phyloP scores from a whole-genome alignment of 306 rosid genomes.

The Cucumis sativus region DNA sequence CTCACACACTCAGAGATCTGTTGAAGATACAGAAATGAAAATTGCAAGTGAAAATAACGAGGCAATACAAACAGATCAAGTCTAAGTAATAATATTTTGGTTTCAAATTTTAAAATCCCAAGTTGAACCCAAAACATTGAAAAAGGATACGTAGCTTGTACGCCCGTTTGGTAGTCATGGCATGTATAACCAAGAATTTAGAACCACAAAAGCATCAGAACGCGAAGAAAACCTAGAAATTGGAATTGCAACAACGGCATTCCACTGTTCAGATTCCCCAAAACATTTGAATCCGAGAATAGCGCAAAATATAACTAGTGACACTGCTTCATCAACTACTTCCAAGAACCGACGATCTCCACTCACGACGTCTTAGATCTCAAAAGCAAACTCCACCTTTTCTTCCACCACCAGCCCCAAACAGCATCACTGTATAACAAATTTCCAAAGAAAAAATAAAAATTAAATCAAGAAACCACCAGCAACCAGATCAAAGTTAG shows the following conservation, averaged over 20 bases:
- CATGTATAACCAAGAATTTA: constrained; percentile 2
- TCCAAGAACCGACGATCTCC: not conserved
- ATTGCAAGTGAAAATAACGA: not conserved
- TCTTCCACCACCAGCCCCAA: not conserved
- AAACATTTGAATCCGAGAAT: constrained; percentile 5
- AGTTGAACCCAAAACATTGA: constrained; percentile 1
- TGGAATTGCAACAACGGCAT: constrained; percentile 17
- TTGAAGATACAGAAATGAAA: not conserved
- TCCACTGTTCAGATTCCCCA: constrained; percentile 17
- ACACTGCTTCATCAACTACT: not conserved
- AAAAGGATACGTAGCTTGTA: constrained; percentile 97
- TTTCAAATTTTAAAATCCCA: not conserved
- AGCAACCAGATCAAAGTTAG: not conserved
- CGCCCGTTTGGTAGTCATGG: constrained; percentile 97
- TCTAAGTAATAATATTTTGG: not conserved
- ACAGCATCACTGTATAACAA: not conserved
- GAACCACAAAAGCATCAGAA: constrained; percentile 32
- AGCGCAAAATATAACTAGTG: not conserved
- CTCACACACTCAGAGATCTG: not conserved
- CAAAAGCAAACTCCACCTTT: not conserved
- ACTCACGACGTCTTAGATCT: constrained; percentile 5
- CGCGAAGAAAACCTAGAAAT: constrained; percentile 14
- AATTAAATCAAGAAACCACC: not conserved
- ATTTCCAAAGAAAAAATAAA: not conserved
- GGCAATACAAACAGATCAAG: not conserved